phyloP scores from a whole-genome alignment of 176 grass and related monocot species.

The Miscanthus lutarioriparius region DNA sequence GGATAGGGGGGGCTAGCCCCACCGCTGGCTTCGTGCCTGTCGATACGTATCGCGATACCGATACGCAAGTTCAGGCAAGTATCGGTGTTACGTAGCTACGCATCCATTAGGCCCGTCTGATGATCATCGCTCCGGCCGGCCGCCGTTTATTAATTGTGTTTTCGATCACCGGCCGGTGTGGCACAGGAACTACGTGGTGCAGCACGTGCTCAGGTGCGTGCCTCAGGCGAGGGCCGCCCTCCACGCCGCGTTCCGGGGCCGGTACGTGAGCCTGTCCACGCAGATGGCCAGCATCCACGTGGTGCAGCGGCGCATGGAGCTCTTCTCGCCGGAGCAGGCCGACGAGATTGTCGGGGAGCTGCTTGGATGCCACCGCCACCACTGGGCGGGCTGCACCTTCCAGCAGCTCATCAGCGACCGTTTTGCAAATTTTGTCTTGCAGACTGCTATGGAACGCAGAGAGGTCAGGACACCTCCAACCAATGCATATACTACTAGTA shows the following conservation, averaged over 20 bases:
- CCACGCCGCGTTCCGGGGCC: background rate
- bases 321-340: background rate
- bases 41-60: no score
- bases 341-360: constrained; percentile 23
- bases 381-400: background rate
- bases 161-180: no score
- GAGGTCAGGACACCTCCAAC: background rate
- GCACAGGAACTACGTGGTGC: constrained; percentile 38
- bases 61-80: no score
- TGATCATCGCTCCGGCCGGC: no score
- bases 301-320: constrained; percentile 17
- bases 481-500: background rate
- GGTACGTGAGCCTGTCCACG: constrained; percentile 21
- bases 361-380: background rate
- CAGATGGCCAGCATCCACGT: constrained; percentile 42
- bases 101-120: no score
- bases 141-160: no score
- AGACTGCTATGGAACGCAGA: background rate
- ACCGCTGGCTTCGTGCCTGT: no score
- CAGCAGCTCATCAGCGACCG: constrained; percentile 21
- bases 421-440: constrained; percentile 33
- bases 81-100: no score
- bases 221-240: background rate
- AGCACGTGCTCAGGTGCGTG: constrained; percentile 1
- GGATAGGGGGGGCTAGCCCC: no score